A percentile compares a stretch with the other conserved stretches of the same genome.
phyloP scores from a whole-genome alignment of 768 basidiomycete species.

The Tulasnella sp. region DNA sequence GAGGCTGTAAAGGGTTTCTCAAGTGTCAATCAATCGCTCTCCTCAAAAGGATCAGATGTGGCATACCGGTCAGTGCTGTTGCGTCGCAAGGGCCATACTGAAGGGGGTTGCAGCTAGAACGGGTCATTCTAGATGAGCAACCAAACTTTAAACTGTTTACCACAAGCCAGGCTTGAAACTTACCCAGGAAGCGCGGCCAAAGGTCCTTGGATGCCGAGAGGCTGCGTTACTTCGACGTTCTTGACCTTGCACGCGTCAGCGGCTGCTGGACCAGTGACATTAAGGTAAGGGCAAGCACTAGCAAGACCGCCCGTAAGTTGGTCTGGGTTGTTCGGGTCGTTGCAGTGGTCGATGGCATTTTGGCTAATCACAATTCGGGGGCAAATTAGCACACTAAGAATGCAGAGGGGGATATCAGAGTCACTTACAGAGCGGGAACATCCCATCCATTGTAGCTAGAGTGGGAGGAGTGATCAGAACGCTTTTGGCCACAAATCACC shows the following conservation, averaged over 20 bases:
- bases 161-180: background rate
- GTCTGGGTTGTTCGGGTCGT: background rate
- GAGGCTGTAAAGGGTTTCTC: too few relatives aligned
- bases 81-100: too few relatives aligned
- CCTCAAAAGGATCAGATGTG: too few relatives aligned
- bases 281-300: conserved; percentile 34
- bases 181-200: conserved; percentile 21
- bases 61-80: too few relatives aligned
- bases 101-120: too few relatives aligned
- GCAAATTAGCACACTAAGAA: too few relatives aligned
- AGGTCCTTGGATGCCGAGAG: conserved; percentile 18
- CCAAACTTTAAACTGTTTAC: too few relatives aligned
- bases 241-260: conserved; percentile 32
- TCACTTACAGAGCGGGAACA: background rate
- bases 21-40: too few relatives aligned
- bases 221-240: conserved; percentile 26
- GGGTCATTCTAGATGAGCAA: too few relatives aligned
- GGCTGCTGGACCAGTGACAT: conserved; percentile 24
- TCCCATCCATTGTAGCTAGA: conserved; percentile 11
- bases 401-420: too few relatives aligned
- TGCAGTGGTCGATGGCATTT: conserved; percentile 15
- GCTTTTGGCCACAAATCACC: background rate
- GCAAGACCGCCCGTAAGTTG: conserved; percentile 14
- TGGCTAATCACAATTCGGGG: background rate
- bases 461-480: background rate